phyloP scores from a whole-genome alignment of 139 green algal genomes.

The Klebsormidium nitens region DNA sequence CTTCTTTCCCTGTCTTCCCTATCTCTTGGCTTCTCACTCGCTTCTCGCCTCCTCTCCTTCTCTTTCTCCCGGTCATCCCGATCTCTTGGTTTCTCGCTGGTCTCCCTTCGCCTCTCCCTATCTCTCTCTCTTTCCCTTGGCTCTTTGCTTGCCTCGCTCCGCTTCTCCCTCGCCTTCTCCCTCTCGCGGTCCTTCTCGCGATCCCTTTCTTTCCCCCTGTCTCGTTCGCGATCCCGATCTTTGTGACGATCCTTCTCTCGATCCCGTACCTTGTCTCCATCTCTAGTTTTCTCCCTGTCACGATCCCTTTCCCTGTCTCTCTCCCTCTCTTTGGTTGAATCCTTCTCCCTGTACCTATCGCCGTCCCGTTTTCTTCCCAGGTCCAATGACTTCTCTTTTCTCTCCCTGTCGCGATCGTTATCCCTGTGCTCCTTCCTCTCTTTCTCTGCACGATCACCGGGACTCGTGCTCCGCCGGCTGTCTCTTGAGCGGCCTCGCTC shows the following conservation, averaged over 20 bases:
- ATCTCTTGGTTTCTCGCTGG: neutral
- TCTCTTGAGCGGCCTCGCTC: too few species aligned
- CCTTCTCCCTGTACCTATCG: too few species aligned
- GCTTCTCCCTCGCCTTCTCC: neutral
- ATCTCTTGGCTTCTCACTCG: too few species aligned
- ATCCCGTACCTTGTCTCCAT: neutral
- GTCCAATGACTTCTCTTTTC: too few species aligned
- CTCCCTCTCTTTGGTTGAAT: neutral
- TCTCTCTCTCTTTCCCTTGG: constrained; percentile 5
- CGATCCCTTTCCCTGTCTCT: neutral
- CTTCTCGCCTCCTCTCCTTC: constrained; percentile 1
- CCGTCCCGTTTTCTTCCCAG: too few species aligned
- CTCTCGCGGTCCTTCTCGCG: neutral
- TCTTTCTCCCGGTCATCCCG: constrained; percentile 8
- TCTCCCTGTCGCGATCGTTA: too few species aligned
- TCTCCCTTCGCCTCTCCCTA: neutral
- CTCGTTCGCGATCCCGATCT: neutral
- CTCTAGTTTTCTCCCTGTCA: neutral
- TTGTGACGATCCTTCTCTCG: neutral
- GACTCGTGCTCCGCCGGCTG: too few species aligned
- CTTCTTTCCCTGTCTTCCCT: constrained; percentile 6
- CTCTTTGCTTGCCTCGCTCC: neutral
- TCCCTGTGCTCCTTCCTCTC: too few species aligned
- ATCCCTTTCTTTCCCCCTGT: constrained; percentile 1
- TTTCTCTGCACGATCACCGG: too few species aligned